These are phyloP conservation scores for Heterobasidion parviporum DNA, from an alignment of 1,284 basidiomycete genomes.

Conservation along the genomic window DNA sequence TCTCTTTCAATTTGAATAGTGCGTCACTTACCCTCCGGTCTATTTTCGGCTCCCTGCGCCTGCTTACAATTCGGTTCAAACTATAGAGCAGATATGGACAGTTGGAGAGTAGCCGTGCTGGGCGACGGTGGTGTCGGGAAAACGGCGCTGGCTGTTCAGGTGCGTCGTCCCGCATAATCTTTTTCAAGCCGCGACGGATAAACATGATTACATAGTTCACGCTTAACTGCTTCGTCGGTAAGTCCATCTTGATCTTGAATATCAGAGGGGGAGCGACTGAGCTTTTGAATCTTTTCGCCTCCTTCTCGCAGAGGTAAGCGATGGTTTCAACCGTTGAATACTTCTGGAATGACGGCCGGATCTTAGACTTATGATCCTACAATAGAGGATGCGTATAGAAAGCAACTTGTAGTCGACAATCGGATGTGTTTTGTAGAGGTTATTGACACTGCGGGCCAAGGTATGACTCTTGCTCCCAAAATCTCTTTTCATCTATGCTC, in stretches of 20 bases:
- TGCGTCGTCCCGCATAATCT: slow-evolving; percentile 27
- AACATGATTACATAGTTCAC: slow-evolving; percentile 57
- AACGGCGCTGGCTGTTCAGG: slow-evolving; percentile 93
- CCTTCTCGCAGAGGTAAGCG: slow-evolving; percentile 6
- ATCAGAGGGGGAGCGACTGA: slow-evolving; percentile 1
- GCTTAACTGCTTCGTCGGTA: slow-evolving; percentile 88
- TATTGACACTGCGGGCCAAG: slow-evolving; percentile 91
- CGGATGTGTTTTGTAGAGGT: slow-evolving; percentile 90
- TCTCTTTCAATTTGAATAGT: slow-evolving; percentile 15
- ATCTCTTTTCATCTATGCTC: slow-evolving; percentile 6
- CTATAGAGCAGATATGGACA: slow-evolving; percentile 58
- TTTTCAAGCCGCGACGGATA: slow-evolving; percentile 2
- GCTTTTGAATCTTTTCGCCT: slow-evolving; percentile 12
- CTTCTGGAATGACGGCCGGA: neutral
- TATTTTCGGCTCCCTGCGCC: slow-evolving; percentile 12
- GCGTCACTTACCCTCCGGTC: slow-evolving; percentile 17
- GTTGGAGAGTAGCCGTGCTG: slow-evolving; percentile 89
- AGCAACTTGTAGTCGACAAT: slow-evolving; percentile 87
- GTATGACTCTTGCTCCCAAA: slow-evolving; percentile 35
- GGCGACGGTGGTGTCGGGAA: slow-evolving; percentile 98
- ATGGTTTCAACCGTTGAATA: neutral
- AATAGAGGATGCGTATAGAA: slow-evolving; percentile 93
- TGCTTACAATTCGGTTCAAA: slow-evolving; percentile 16
- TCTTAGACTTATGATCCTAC: slow-evolving; percentile 83
- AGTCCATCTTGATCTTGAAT: slow-evolving; percentile 14